Evolutionary conservation across 208 protist genomes (phyloP).

Genomic region (Histomonas meleagridis): DNA sequence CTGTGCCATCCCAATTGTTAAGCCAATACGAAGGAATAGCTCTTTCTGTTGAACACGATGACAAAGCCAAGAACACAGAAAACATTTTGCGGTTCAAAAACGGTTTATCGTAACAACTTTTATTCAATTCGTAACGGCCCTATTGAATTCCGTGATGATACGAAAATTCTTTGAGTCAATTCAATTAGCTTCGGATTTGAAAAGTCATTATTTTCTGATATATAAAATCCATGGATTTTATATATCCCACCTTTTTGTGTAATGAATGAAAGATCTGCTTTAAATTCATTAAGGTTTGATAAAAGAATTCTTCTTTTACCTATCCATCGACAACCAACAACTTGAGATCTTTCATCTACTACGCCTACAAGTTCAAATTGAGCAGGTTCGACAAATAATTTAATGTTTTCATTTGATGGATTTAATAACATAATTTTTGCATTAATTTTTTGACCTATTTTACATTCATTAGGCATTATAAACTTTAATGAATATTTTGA

Average conservation of each 20-base stretch:
- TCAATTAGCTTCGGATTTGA: no score
- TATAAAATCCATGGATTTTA: not conserved
- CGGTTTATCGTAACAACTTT: no score
- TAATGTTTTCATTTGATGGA: not conserved
- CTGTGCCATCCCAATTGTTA: not conserved
- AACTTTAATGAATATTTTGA: not conserved
- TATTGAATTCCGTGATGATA: no score
- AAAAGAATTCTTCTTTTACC: not conserved
- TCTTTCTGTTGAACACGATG: constrained; percentile 11
- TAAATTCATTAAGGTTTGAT: not conserved
- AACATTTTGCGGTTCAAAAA: no score
- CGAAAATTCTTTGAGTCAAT: no score
- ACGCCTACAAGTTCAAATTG: not conserved
- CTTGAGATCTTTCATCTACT: not conserved
- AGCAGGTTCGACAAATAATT: not conserved
- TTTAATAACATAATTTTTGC: not conserved
- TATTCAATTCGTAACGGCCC: no score
- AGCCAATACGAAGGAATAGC: not conserved
- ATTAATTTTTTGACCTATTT: not conserved
- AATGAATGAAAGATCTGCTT: not conserved
- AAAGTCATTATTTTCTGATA: not conserved
- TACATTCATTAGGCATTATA: not conserved
- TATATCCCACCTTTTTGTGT: not conserved
- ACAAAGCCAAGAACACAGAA: no score
- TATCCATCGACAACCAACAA: not conserved